These are phyloP conservation scores for Davidsoniella neocaledoniae DNA, from an alignment of 2,329 filamentous ascomycete species.

Conservation along the genomic window DNA sequence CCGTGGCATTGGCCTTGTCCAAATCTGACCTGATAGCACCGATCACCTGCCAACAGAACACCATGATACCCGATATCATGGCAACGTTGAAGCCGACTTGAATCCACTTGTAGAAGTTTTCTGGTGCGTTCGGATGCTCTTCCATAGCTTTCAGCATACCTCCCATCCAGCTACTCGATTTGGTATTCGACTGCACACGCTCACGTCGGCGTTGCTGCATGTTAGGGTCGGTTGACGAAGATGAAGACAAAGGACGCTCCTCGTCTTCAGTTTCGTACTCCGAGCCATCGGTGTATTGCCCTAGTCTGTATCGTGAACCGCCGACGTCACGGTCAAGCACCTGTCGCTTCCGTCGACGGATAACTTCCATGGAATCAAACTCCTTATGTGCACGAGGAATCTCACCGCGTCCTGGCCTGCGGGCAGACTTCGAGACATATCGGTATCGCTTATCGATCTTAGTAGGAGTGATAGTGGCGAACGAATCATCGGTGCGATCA, in stretches of 20 bases:
- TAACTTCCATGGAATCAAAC: slow-evolving; percentile 25
- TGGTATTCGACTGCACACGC: neutral
- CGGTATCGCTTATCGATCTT: slow-evolving; percentile 30
- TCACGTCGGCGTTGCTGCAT: slow-evolving; percentile 15
- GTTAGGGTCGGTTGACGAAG: neutral
- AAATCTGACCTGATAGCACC: slow-evolving; percentile 60
- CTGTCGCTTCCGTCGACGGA: slow-evolving; percentile 37
- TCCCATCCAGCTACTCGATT: slow-evolving; percentile 22
- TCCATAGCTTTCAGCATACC: slow-evolving; percentile 34
- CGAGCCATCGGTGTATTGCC: slow-evolving; percentile 22
- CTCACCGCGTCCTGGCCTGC: slow-evolving; percentile 45
- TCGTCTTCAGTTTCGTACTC: slow-evolving; percentile 34
- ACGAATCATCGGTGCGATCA: slow-evolving; percentile 10
- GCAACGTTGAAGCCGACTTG: slow-evolving; percentile 47
- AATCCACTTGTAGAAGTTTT: slow-evolving; percentile 42
- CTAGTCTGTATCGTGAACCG: slow-evolving; percentile 26
- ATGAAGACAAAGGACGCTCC: slow-evolving; percentile 7
- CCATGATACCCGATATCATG: slow-evolving; percentile 38
- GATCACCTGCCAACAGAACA: slow-evolving; percentile 53
- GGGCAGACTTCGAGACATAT: slow-evolving; percentile 23
- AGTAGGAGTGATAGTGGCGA: slow-evolving; percentile 27
- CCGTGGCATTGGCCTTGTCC: slow-evolving; percentile 50
- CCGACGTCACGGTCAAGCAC: slow-evolving; percentile 35
- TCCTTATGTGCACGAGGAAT: slow-evolving; percentile 33
- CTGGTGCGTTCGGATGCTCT: slow-evolving; percentile 40